Percentiles rank a stretch among this genome's conserved stretches.
These are phyloP conservation scores for Rhizophagus sp. DNA, from an alignment of 192 early-diverging fungal species.

Conservation along the genomic window DNA sequence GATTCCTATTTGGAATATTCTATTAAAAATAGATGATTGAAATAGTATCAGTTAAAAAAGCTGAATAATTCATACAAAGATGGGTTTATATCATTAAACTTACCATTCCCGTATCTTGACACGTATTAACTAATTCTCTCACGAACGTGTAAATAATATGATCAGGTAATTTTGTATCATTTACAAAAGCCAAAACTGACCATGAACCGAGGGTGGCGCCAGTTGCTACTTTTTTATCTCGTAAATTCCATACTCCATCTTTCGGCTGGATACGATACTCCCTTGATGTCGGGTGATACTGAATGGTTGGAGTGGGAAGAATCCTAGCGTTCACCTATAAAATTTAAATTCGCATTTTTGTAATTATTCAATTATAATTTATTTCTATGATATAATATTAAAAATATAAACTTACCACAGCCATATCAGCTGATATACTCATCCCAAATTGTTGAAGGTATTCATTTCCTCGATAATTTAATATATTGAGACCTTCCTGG, in stretches of 20 bases:
- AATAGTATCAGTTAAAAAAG: too few species aligned
- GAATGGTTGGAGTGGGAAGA: conserved; percentile 77
- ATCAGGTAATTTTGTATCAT: too few species aligned
- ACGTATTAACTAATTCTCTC: too few species aligned
- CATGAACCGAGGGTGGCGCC: conserved; percentile 79
- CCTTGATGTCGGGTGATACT: conserved; percentile 53
- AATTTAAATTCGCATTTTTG: background rate
- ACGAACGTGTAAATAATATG: too few species aligned
- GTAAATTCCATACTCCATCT: conserved; percentile 86
- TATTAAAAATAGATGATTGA: too few species aligned
- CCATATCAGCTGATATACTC: conserved; percentile 62
- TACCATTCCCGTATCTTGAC: too few species aligned
- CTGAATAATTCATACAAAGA: too few species aligned
- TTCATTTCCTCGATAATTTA: conserved; percentile 67
- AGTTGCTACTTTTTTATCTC: conserved; percentile 74
- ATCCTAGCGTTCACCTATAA: conserved; percentile 56
- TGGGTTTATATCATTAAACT: too few species aligned
- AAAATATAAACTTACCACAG: conserved; percentile 43
- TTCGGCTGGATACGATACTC: conserved; percentile 51
- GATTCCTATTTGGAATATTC: too few species aligned
- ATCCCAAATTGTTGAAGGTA: conserved; percentile 79
- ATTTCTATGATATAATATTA: conserved; percentile 32
- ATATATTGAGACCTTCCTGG: conserved; percentile 60
- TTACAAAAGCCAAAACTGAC: conserved; percentile 72
- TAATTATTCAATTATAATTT: conserved; percentile 11